A percentile compares a stretch with the other conserved stretches of the same genome.
phyloP scores from a whole-genome alignment of 169 alveolate genomes.

The Neospora caninum region DNA sequence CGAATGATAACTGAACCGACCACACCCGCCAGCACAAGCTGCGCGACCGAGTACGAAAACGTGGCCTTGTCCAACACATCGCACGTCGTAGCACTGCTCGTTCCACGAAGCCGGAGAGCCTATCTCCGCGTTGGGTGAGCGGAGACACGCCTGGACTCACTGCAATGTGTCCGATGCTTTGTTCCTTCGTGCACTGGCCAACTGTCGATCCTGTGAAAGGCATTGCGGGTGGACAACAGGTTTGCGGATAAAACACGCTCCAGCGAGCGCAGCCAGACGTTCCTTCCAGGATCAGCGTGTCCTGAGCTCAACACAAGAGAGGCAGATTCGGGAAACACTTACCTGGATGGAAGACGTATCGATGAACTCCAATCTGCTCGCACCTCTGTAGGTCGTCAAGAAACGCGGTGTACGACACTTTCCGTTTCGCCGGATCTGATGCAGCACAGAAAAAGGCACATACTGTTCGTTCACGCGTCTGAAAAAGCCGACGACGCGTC shows the following conservation, averaged over 20 bases:
- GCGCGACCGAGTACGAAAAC: too few species aligned
- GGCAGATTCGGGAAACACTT: not conserved
- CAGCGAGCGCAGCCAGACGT: too few species aligned
- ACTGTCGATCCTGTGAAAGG: constrained; percentile 75
- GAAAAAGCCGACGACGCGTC: not conserved
- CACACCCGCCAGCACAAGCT: too few species aligned
- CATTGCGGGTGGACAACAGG: too few species aligned
- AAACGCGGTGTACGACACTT: constrained; percentile 82
- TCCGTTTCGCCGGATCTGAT: constrained; percentile 81
- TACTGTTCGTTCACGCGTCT: not conserved
- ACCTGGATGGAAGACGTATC: constrained; percentile 92
- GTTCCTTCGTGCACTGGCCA: constrained; percentile 79
- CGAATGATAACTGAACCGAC: too few species aligned
- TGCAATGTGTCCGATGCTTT: constrained; percentile 81
- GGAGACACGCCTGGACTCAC: constrained; percentile 61
- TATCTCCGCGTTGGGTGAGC: too few species aligned
- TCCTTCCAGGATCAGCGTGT: too few species aligned
- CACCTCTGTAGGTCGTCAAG: constrained; percentile 88
- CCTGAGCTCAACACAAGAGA: too few species aligned
- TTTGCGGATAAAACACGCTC: too few species aligned
- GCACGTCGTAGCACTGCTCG: too few species aligned
- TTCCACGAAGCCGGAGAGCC: too few species aligned
- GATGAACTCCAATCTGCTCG: constrained; percentile 83
- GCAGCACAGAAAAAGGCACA: not conserved
- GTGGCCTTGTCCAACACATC: too few species aligned